These are phyloP conservation scores for Limonomyces culmigenus DNA, from an alignment of 1,284 basidiomycete genomes.

Conservation along the genomic window DNA sequence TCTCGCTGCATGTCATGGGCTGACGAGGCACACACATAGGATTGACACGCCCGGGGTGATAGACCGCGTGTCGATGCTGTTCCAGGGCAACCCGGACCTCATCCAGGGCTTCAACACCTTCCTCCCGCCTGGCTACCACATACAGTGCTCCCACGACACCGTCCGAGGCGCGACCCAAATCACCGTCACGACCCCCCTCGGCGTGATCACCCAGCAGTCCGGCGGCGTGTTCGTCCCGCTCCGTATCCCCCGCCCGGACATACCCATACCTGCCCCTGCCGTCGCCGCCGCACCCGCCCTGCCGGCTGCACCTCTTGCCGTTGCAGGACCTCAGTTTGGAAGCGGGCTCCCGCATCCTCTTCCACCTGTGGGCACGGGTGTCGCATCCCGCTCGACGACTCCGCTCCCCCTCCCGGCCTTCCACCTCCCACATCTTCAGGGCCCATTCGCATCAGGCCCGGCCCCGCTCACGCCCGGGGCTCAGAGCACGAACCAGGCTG, in stretches of 20 bases:
- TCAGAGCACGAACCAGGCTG: slow-evolving; percentile 10
- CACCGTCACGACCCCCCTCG: slow-evolving; percentile 88
- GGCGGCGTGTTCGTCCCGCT: slow-evolving; percentile 15
- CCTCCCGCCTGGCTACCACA: slow-evolving; percentile 90
- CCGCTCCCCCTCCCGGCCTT: slow-evolving; percentile 9
- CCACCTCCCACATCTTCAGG: slow-evolving; percentile 2
- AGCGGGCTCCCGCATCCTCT: neutral
- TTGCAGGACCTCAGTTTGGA: neutral
- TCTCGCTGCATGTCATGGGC: neutral
- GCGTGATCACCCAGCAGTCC: slow-evolving; percentile 57
- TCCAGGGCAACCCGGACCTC: slow-evolving; percentile 84
- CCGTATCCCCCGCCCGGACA: slow-evolving; percentile 12
- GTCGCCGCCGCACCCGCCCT: slow-evolving; percentile 8
- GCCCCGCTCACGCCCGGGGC: slow-evolving; percentile 11
- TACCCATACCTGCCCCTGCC: slow-evolving; percentile 7
- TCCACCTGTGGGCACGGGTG: slow-evolving; percentile 9
- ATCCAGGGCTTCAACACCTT: slow-evolving; percentile 99
- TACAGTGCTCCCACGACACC: slow-evolving; percentile 76
- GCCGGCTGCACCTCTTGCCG: slow-evolving; percentile 2
- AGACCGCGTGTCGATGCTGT: slow-evolving; percentile 88
- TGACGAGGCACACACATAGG: slow-evolving; percentile 21
- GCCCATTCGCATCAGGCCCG: slow-evolving; percentile 4
- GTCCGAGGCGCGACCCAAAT: slow-evolving; percentile 70
- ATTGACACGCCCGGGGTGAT: slow-evolving; percentile 99
- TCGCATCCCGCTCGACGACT: slow-evolving; percentile 14